phyloP scores from a whole-genome alignment of 2,329 filamentous ascomycete genomes.

The Fusarium bulbicola region DNA sequence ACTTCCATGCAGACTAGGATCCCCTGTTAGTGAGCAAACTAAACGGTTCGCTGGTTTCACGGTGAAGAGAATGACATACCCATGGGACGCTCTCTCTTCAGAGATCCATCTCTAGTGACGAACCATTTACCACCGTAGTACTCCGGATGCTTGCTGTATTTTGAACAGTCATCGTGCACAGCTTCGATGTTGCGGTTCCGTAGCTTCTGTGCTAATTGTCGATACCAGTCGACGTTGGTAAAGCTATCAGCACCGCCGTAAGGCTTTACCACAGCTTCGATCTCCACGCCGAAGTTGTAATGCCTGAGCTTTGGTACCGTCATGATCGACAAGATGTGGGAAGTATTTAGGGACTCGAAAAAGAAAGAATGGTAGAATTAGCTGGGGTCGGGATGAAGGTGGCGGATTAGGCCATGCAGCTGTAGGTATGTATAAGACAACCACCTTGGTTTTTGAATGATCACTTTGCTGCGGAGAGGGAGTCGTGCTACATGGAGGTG shows the following conservation, averaged over 20 bases:
- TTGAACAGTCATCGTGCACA: conserved; percentile 50
- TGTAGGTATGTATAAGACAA: conserved; percentile 16
- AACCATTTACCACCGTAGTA: conserved; percentile 55
- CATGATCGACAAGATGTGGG: conserved; percentile 11
- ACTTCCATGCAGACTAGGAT: conserved; percentile 52
- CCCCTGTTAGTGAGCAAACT: conserved; percentile 16
- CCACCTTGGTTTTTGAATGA: conserved; percentile 1
- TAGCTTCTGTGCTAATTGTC: conserved; percentile 51
- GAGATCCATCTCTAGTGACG: conserved; percentile 52
- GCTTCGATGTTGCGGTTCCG: conserved; percentile 51
- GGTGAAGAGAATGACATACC: conserved; percentile 40
- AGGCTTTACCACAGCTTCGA: conserved; percentile 50
- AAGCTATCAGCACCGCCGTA: conserved; percentile 50
- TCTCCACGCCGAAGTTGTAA: conserved; percentile 54
- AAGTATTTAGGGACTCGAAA: conserved; percentile 1
- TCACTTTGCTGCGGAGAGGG: not conserved
- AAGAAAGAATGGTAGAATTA: conserved; percentile 8
- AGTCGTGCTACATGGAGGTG: conserved; percentile 8
- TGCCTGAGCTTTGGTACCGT: conserved; percentile 42
- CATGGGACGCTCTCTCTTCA: conserved; percentile 49
- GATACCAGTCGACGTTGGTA: conserved; percentile 53
- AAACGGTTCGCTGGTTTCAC: not conserved
- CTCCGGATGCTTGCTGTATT: conserved; percentile 53
- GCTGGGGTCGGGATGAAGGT: not conserved
- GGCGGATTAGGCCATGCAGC: conserved; percentile 16